Evolutionary conservation across 768 basidiomycete genomes (phyloP), one percentile per base, ranked within the genome.

Genomic region (Termitomyces heimii): DNA sequence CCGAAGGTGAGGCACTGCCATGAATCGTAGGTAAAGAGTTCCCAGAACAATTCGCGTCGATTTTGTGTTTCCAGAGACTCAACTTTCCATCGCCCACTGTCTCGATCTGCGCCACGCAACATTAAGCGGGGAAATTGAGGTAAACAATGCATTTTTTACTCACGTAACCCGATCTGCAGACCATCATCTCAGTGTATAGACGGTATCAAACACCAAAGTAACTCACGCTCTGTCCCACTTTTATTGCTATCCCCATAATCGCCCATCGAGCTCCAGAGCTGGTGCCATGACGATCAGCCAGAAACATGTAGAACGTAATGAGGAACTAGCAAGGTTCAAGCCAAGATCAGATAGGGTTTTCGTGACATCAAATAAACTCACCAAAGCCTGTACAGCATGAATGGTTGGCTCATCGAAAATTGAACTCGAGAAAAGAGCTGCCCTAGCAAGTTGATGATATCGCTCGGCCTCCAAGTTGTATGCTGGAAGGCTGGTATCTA

Each of bases 31-130:
- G 75, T 80, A 68, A 78, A 82, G 22, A 81, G 54, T 63, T 88
- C 86, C 86, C 86, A 88, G 62, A 88, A 86, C 28, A 86, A 65
- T 65, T 85, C 82, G 7, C 85, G 80, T n/a, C 86, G 78, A 31
- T 79, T 74, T 56, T 82, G 77, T 0, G 84, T 83, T 68, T 87
- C 85, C 44, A 72, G 67, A 26, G 70, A 65, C 61, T 86, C 84
- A 20, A 82, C 77, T 40, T 82, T 84, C 82, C 83, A 87, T 56
- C 76, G 78, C n/a, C 84, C 84, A 58, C 82, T 83, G 68, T 88
- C 86, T 37, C 85, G 81, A 70, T 88, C 86, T 88, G 62, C 24
- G 58, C 55, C 58, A 57, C 60, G 22, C 42, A 59, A 22, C 32
- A 28, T 59, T 34, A 55, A 56, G 32, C 10, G 18, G 16, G 34